A percentile compares a stretch with the other conserved stretches of the same genome.
Conservation (phyloP, 768 basidiomycete genomes). For the Psilocybe subaeruginosa region DNA sequence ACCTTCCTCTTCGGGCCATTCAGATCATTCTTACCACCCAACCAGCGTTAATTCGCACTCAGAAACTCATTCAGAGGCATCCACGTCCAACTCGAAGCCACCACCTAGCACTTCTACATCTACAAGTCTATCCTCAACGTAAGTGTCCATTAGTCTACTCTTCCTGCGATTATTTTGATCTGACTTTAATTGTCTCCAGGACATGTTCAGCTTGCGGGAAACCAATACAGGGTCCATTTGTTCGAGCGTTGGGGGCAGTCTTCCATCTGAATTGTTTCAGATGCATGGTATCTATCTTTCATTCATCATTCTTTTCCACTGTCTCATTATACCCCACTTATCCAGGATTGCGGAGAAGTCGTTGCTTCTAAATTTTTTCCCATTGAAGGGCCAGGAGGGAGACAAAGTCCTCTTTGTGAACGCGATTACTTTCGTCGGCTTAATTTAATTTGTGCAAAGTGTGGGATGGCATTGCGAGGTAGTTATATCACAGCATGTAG, state of each 20-base stretch:
- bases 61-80: slow-evolving; percentile 60
- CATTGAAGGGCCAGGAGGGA: slow-evolving; percentile 88
- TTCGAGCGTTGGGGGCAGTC: slow-evolving; percentile 90
- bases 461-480: slow-evolving; percentile 89
- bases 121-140: slow-evolving; percentile 60
- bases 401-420: slow-evolving; percentile 95
- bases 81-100: slow-evolving; percentile 39
- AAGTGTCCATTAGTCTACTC: slow-evolving; percentile 34
- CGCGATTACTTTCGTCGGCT: slow-evolving; percentile 96
- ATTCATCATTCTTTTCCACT: slow-evolving; percentile 4
- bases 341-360: slow-evolving; percentile 92
- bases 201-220: slow-evolving; percentile 79
- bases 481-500: slow-evolving; percentile 99
- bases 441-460: slow-evolving; percentile 96
- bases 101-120: slow-evolving; percentile 60
- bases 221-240: slow-evolving; percentile 93
- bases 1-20: slow-evolving; percentile 57
- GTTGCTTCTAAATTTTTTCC: slow-evolving; percentile 99
- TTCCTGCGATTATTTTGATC: slow-evolving; percentile 27
- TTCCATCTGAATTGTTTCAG: slow-evolving; percentile 99
- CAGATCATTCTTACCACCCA: slow-evolving; percentile 49
- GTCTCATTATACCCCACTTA: slow-evolving; percentile 13
- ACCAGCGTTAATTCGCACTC: slow-evolving; percentile 51
- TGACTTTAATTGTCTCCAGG: slow-evolving; percentile 38
- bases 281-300: slow-evolving; percentile 74